A percentile compares a stretch with the other conserved stretches of the same genome.
Evolutionary conservation across 164 flowering plant species (phyloP).

Genomic region (Piper betle): DNA sequence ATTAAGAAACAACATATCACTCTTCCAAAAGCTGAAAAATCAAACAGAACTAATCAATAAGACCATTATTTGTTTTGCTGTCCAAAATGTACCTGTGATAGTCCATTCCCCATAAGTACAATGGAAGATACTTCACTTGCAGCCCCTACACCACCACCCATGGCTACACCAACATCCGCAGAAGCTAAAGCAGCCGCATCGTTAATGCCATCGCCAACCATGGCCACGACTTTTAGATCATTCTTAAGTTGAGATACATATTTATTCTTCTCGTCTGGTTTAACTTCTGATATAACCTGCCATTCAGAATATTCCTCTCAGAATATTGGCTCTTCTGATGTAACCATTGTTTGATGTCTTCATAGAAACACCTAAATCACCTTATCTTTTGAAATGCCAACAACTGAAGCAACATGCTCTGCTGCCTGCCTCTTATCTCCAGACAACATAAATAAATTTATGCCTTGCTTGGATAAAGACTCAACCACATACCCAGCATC

Average conservation of each 20-base stretch:
- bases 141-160: conserved; percentile 96
- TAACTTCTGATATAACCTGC: conserved; percentile 80
- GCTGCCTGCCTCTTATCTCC: conserved; percentile 83
- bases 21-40: no score
- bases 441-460: conserved; percentile 71
- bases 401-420: conserved; percentile 87
- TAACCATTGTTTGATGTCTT: background rate
- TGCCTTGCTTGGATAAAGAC: conserved; percentile 53
- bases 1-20: no score
- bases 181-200: conserved; percentile 98
- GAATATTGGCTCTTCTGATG: background rate
- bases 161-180: conserved; percentile 78
- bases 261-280: conserved; percentile 73
- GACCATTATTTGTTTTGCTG: no score
- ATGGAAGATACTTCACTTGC: conserved; percentile 94
- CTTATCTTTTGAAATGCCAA: conserved; percentile 77
- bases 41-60: no score
- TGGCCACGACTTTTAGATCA: conserved; percentile 60
- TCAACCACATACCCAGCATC: conserved; percentile 71
- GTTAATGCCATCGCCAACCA: conserved; percentile 99
- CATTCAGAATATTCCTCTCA: conserved; percentile 1
- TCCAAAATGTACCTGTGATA: conserved; percentile 57
- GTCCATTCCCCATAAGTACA: conserved; percentile 78
- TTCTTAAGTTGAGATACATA: conserved; percentile 65
- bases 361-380: conserved; percentile 17